These are phyloP conservation scores for Pterulicium gracile DNA, from an alignment of 1,284 basidiomycete species.

Conservation along the genomic window DNA sequence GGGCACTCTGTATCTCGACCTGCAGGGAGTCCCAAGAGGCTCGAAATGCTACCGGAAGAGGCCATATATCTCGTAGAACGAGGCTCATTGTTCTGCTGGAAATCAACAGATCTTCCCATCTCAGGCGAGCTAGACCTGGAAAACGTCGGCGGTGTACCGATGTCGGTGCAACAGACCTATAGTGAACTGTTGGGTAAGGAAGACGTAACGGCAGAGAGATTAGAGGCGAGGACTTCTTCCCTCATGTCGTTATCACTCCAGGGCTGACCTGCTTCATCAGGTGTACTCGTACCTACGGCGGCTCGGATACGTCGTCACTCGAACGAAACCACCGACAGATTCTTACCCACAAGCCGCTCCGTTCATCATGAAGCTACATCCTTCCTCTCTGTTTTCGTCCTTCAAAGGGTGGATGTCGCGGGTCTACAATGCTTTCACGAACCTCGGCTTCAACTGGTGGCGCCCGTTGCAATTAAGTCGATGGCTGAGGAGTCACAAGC, in stretches of 20 bases:
- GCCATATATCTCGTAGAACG: constrained; percentile 87
- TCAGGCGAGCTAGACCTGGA: no score
- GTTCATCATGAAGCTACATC: constrained; percentile 11
- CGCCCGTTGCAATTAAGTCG: constrained; percentile 33
- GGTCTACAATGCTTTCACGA: no score
- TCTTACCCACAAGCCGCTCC: constrained; percentile 47
- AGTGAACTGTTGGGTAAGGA: constrained; percentile 74
- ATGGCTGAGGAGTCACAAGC: constrained; percentile 35
- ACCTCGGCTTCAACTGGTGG: constrained; percentile 49
- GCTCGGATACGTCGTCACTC: constrained; percentile 82
- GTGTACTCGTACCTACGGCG: constrained; percentile 89
- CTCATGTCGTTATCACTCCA: constrained; percentile 11
- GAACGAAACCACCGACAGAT: constrained; percentile 50
- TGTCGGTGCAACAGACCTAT: constrained; percentile 89
- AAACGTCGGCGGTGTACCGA: constrained; percentile 51
- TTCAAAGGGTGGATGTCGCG: constrained; percentile 8
- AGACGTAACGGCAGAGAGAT: constrained; percentile 71
- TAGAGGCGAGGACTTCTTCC: constrained; percentile 51
- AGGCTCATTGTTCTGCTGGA: constrained; percentile 80
- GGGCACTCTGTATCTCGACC: constrained; percentile 59
- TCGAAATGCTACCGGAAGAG: constrained; percentile 92
- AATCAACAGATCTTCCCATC: constrained; percentile 16
- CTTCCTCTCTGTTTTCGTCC: constrained; percentile 5
- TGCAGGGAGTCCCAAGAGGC: constrained; percentile 39
- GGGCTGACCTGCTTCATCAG: constrained; percentile 26